These are phyloP conservation scores for Usnea hakonensis DNA, from an alignment of 495 filamentous ascomycete species.

Conservation along the genomic window DNA sequence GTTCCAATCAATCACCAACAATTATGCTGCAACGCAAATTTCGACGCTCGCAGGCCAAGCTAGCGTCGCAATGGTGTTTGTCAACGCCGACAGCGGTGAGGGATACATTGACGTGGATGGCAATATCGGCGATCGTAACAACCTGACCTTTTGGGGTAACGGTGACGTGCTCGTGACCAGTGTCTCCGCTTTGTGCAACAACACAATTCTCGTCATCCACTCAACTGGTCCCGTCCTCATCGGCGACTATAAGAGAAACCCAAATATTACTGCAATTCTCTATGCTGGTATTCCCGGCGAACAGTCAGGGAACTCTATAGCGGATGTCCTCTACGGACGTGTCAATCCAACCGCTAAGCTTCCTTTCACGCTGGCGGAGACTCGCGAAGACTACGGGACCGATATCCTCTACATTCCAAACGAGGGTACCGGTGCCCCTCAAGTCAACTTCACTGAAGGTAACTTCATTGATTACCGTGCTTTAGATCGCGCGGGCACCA, in stretches of 20 bases:
- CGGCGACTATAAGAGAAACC: conserved; percentile 66
- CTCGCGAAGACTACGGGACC: conserved; percentile 63
- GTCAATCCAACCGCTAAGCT: conserved; percentile 80
- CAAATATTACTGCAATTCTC: conserved; percentile 90
- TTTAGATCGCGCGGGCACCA: conserved; percentile 67
- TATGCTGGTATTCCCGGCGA: conserved; percentile 93
- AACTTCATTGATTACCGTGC: conserved; percentile 90
- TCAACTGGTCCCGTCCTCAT: conserved; percentile 73
- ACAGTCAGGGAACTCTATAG: conserved; percentile 83
- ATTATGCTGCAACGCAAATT: conserved; percentile 58
- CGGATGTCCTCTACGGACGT: conserved; percentile 82
- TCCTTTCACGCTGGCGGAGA: conserved; percentile 81
- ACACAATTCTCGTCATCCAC: conserved; percentile 91
- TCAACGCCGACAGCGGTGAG: conserved; percentile 81
- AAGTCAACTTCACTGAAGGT: conserved; percentile 77
- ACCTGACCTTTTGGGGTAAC: conserved; percentile 81
- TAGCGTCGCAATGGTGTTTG: conserved; percentile 75
- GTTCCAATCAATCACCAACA: conserved; percentile 68
- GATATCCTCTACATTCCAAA: conserved; percentile 70
- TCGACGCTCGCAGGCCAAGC: conserved; percentile 56
- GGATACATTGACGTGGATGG: conserved; percentile 76
- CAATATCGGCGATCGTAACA: conserved; percentile 85
- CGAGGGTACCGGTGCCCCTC: conserved; percentile 60
- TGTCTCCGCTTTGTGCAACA: conserved; percentile 69
- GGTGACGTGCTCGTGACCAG: conserved; percentile 72